These are phyloP conservation scores for Claviceps maximensis DNA, from an alignment of 2,329 filamentous ascomycete genomes.

Conservation along the genomic window DNA sequence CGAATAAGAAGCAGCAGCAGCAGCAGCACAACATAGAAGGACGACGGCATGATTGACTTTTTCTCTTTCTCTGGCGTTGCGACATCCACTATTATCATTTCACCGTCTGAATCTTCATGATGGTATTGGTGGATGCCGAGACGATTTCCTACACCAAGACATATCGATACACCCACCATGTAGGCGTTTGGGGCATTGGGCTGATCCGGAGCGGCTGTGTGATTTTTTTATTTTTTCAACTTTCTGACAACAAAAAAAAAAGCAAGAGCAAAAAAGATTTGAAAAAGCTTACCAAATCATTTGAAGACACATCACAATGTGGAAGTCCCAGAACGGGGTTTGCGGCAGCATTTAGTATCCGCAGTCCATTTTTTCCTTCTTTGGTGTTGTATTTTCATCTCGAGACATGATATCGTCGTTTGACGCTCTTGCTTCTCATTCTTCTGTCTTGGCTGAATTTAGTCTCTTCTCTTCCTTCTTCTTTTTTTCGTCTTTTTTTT, in stretches of 20 bases:
- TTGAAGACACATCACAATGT: neutral
- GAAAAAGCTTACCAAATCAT: neutral
- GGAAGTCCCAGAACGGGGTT: neutral
- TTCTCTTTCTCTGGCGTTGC: neutral
- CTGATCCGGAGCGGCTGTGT: neutral
- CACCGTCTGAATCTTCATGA: neutral
- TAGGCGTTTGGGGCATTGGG: neutral
- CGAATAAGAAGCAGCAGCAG: neutral
- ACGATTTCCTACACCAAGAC: neutral
- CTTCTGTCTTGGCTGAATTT: neutral
- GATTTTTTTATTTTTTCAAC: neutral
- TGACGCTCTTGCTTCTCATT: neutral
- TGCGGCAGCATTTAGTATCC: neutral
- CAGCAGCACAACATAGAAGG: neutral
- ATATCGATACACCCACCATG: neutral
- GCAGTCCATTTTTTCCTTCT: neutral
- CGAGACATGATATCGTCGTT: neutral
- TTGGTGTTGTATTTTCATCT: neutral
- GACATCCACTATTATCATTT: neutral
- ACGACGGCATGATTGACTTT: conserved; percentile 15
- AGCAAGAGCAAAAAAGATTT: neutral
- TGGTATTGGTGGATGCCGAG: neutral
- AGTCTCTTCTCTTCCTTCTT: neutral
- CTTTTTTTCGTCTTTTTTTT: neutral
- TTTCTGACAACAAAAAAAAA: neutral